Base-by-base conservation (phyloP, 2,329 filamentous ascomycete species). In the Arachnopeziza araneosa region DNA sequence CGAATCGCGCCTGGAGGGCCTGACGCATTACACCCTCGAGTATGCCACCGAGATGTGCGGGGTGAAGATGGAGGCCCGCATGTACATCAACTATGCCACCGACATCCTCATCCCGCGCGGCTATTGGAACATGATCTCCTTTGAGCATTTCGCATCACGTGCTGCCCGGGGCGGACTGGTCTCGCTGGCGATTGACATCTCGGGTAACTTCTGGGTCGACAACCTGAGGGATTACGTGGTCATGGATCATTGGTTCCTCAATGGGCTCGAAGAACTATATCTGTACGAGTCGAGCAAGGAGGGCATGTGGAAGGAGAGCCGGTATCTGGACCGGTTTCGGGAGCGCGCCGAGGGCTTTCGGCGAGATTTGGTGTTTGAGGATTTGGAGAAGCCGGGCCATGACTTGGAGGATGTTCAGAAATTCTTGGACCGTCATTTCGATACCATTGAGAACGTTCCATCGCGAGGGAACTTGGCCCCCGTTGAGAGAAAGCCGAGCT, bases 61-160 rank as follows among this genome's bases (percentile, higher is more conserved):
- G 1, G 5, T 59, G 22, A 54, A 14, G 1, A 54, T 59, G 1
- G 24, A 24, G 0, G 26, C 63, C 3, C 57, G 19, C 8, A 50
- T 58, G 14, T 63, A 59, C 32, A 50, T 65, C 49, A 63, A 62
- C 36, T 63, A 52, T 36, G 23, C n/a, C 7, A 52, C 52, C 14
- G 63, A 65, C 54, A 57, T 48, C 1, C 21, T 65, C 6, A 24
- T 61, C 1, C 63, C 63, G 1, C 54, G 58, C 8, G 61, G 59
- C 1, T 56, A 53, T 48, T 65, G 63, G 63, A 63, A 65, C 36
- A 48, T 62, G 1, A 48, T 56, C 2, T 55, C 59, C 0, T 63
- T 63, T 51, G 9, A 21, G 7, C 51, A 65, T 21, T 62, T 65
- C 22, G 32, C 48, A 24, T 10, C 22, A 10, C 32, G 58, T 3